Base-by-base conservation (phyloP, 495 filamentous ascomycete genomes). In the Sporormia fimetaria region DNA sequence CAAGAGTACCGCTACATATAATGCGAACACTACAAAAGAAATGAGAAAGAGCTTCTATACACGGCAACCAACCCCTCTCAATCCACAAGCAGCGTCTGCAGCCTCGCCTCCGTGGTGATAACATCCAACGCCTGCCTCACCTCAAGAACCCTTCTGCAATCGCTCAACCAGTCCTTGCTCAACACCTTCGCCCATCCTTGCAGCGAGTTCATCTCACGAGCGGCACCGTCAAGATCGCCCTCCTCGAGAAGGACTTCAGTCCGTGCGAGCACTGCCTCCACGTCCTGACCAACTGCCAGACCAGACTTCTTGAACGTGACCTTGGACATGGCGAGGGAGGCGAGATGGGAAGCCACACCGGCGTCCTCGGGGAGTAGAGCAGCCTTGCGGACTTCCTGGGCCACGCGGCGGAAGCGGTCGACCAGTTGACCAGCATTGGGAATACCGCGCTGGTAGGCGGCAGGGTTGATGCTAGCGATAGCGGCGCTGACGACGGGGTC, bases 101-200 rank as follows among this genome's bases (percentile, higher is more conserved):
- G 39, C 30, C 64, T 42, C 10, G 64, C 63, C 45, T 67, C 64
- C n/a, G 64, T 56, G 11, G 62, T 52, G 32, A 66, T 64, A 40
- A 94, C 90, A 59, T 96, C 90, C 50, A 98, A 66, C 55, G 90
- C 90, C 63, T 96, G 88, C 65, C 83, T 76, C 27, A 96, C 92
- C 63, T 98, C 90, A 63, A 96, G 66, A 49, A 92, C 80, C 63
- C 79, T 76, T 52, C 90, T 71, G 17, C 82, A 78, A 70, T 98
- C 90, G 27, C 67, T 74, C 51, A 98, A 55, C 90, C 90, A 98
- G 59, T 98, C 90, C 54, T 78, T 74, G 57, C 82, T 87, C 57
- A 98, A 63, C 33, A 81, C 88, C 67, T 87, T 93, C 16, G 87
- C 86, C 90, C 92, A 96, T 16, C 90, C 90, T 40, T 74, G 68